Percentiles rank a stretch among this genome's conserved stretches.
phyloP scores from a whole-genome alignment of 148 eudicot species.

The Pharnaceum exiguum region DNA sequence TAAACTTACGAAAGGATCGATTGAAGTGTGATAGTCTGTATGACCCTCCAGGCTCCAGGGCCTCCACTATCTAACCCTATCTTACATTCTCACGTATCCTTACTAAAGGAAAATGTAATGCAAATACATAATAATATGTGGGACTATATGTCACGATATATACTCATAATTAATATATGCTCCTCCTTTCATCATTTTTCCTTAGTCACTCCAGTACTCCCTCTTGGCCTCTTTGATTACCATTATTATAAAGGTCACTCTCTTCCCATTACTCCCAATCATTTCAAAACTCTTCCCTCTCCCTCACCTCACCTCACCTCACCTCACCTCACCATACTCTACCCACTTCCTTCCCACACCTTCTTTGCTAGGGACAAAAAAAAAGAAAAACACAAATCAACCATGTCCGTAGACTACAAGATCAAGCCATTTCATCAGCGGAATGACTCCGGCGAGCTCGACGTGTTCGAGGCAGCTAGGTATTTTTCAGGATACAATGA shows the following conservation, averaged over 20 bases:
- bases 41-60: background rate
- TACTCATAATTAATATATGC: conserved; percentile 8
- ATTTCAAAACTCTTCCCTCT: conserved; percentile 26
- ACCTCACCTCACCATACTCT: background rate
- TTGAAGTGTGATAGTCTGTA: conserved; percentile 5
- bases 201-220: background rate
- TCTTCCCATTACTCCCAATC: conserved; percentile 26
- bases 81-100: conserved; percentile 4
- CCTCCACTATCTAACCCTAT: conserved; percentile 9
- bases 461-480: conserved; percentile 72
- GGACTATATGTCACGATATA: conserved; percentile 8
- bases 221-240: no score
- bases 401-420: conserved; percentile 55
- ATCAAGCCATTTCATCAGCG: conserved; percentile 42
- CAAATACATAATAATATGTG: no score
- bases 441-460: conserved; percentile 69
- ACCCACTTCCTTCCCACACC: conserved; percentile 11
- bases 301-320: conserved; percentile 1
- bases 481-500: conserved; percentile 61
- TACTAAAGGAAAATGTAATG: conserved; percentile 15
- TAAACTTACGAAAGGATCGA: conserved; percentile 7
- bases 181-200: conserved; percentile 11
- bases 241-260: conserved; percentile 8
- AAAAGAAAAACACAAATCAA: background rate
- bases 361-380: background rate